phyloP scores from a whole-genome alignment of 139 green algal species.

The Tetratostichococcus sp. region DNA sequence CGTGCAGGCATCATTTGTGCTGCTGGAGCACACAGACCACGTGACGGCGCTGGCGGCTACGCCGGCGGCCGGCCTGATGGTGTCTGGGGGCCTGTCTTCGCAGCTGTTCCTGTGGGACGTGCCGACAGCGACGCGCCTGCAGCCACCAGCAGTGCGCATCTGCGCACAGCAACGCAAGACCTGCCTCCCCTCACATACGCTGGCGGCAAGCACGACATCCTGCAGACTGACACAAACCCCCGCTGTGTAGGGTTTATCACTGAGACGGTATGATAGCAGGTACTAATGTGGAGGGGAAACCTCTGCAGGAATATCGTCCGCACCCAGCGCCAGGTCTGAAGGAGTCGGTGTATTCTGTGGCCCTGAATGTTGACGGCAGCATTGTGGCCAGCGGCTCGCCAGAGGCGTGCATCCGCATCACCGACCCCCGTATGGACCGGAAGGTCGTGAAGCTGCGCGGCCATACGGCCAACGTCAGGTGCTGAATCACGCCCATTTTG shows the following conservation, averaged over 20 bases:
- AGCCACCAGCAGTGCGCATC: too few species aligned
- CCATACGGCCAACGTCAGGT: slow-evolving; percentile 78
- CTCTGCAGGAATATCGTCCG: neutral
- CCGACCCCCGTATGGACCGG: slow-evolving; percentile 56
- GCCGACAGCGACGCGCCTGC: neutral
- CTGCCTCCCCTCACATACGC: too few species aligned
- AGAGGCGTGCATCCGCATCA: slow-evolving; percentile 57
- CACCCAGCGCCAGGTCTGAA: slow-evolving; percentile 17
- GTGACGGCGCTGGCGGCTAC: neutral
- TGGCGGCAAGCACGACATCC: neutral
- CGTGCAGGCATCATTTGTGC: neutral
- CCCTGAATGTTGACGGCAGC: slow-evolving; percentile 49
- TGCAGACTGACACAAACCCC: too few species aligned
- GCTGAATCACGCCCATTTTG: too few species aligned
- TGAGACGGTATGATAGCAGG: too few species aligned
- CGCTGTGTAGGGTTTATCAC: too few species aligned
- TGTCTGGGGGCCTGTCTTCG: neutral
- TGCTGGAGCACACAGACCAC: neutral
- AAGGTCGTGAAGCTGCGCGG: slow-evolving; percentile 73
- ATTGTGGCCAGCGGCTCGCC: slow-evolving; percentile 70
- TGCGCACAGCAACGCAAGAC: too few species aligned
- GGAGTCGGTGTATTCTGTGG: slow-evolving; percentile 77
- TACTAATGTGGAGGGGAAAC: too few species aligned
- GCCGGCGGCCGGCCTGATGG: neutral
- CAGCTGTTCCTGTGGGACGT: neutral